Conservation (phyloP, 352 stramenopile genomes). For the Hyaloperonospora brassicae region DNA sequence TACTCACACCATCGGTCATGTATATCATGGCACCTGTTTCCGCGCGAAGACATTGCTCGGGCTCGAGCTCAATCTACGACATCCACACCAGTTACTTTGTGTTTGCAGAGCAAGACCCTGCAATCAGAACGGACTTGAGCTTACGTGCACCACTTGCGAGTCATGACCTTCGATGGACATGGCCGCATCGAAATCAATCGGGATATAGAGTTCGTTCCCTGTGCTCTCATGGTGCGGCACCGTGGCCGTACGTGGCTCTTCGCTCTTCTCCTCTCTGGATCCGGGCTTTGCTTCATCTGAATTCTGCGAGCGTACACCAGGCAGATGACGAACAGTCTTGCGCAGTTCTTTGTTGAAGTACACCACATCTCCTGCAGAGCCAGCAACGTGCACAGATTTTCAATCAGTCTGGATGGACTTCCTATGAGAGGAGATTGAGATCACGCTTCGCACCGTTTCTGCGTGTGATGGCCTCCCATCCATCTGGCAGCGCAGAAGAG, state of each 20-base stretch:
- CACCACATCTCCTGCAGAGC: constrained; percentile 47
- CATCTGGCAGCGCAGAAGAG: constrained; percentile 35
- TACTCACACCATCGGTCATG: constrained; percentile 90
- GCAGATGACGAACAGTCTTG: constrained; percentile 52
- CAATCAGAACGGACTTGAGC: constrained; percentile 8
- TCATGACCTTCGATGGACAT: constrained; percentile 78
- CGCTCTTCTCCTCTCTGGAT: constrained; percentile 9
- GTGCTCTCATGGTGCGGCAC: constrained; percentile 30
- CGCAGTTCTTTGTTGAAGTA: constrained; percentile 56
- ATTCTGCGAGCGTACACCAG: constrained; percentile 21
- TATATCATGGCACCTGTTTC: constrained; percentile 93
- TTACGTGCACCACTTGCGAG: constrained; percentile 77
- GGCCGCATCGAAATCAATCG: constrained; percentile 76
- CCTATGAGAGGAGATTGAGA: not conserved
- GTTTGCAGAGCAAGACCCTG: too few relatives aligned
- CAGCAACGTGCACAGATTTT: constrained; percentile 1
- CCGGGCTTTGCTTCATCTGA: constrained; percentile 5
- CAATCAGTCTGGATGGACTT: not conserved
- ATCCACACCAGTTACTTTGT: constrained; percentile 2
- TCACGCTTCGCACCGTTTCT: constrained; percentile 36
- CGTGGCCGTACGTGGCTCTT: constrained; percentile 6
- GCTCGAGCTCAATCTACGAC: constrained; percentile 74
- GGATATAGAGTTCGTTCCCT: constrained; percentile 51
- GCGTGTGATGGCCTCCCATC: constrained; percentile 53
- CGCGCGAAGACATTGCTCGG: constrained; percentile 86